phyloP scores from a whole-genome alignment of 2,329 filamentous ascomycete genomes.

The Zymoseptoria ardabiliae region DNA sequence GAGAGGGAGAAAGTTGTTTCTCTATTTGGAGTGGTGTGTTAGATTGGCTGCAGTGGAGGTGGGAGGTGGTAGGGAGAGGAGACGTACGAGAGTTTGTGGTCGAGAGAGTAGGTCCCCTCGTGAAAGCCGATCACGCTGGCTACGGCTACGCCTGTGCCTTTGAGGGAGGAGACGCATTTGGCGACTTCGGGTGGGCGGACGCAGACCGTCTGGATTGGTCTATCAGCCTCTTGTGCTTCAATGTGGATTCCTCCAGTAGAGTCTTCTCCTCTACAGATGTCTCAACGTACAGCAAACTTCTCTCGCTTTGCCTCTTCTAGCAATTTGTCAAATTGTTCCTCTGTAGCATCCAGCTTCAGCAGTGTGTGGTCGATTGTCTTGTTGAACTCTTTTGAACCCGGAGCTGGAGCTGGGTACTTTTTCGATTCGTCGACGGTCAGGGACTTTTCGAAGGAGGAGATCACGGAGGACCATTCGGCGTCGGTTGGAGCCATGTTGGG shows the following conservation, averaged over 20 bases:
- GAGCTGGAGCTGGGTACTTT: not conserved
- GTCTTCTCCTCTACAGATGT: not conserved
- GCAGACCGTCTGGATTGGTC: conserved; percentile 43
- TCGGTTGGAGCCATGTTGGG: not conserved
- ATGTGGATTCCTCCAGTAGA: not conserved
- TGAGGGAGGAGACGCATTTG: conserved; percentile 43
- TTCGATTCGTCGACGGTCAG: not conserved
- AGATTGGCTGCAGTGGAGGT: not conserved
- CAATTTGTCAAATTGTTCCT: conserved; percentile 44
- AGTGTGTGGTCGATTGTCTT: conserved; percentile 42
- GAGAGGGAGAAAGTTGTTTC: conserved; percentile 45
- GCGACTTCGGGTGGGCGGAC: conserved; percentile 48
- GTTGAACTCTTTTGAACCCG: conserved; percentile 16
- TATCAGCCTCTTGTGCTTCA: conserved; percentile 11
- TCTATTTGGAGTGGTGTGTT: conserved; percentile 4
- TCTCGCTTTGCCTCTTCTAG: conserved; percentile 48
- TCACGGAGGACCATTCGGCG: not conserved
- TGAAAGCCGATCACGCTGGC: conserved; percentile 55
- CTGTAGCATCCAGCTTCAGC: conserved; percentile 43
- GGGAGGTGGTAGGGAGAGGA: not conserved
- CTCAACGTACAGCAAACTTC: conserved; percentile 36
- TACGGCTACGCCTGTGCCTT: conserved; percentile 42
- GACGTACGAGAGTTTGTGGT: conserved; percentile 39
- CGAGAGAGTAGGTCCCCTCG: conserved; percentile 48
- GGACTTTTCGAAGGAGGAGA: not conserved